These are phyloP conservation scores for Tephrocybe sp. DNA, from an alignment of 768 basidiomycete species.

Conservation along the genomic window DNA sequence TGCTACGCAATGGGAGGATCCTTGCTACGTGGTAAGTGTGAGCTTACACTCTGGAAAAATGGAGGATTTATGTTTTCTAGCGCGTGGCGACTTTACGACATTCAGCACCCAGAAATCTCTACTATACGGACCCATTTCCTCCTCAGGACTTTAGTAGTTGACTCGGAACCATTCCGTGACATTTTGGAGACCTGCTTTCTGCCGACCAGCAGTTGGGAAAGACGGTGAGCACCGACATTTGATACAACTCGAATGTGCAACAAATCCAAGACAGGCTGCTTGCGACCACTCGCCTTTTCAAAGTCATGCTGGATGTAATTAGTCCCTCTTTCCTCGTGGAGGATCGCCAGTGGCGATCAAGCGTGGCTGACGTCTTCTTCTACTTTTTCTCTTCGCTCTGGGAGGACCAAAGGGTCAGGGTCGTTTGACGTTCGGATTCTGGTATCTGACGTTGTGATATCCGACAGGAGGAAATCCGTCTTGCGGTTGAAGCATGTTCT, in stretches of 20 bases:
- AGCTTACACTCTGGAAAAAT: neutral
- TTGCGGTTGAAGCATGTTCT: constrained; percentile 56
- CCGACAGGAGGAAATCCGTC: constrained; percentile 65
- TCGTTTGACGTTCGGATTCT: neutral
- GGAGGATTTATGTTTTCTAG: constrained; percentile 31
- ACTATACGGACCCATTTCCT: constrained; percentile 55
- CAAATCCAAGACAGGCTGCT: constrained; percentile 39
- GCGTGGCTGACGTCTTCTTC: constrained; percentile 57
- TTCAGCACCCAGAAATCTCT: constrained; percentile 57
- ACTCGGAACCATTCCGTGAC: constrained; percentile 58
- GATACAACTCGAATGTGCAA: neutral
- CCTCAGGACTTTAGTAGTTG: constrained; percentile 60
- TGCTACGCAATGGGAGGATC: constrained; percentile 58
- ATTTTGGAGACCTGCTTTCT: constrained; percentile 44
- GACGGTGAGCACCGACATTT: constrained; percentile 39
- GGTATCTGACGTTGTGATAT: neutral
- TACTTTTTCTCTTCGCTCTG: constrained; percentile 64
- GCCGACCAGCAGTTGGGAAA: constrained; percentile 41
- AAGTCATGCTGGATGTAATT: constrained; percentile 64
- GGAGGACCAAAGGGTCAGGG: constrained; percentile 58
- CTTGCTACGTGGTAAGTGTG: constrained; percentile 58
- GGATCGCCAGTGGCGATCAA: constrained; percentile 68
- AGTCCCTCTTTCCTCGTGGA: constrained; percentile 62
- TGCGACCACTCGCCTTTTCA: constrained; percentile 57
- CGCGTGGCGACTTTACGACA: constrained; percentile 67